These are phyloP conservation scores for Tulasnella sp. DNA, from an alignment of 768 basidiomycete genomes.

Conservation along the genomic window DNA sequence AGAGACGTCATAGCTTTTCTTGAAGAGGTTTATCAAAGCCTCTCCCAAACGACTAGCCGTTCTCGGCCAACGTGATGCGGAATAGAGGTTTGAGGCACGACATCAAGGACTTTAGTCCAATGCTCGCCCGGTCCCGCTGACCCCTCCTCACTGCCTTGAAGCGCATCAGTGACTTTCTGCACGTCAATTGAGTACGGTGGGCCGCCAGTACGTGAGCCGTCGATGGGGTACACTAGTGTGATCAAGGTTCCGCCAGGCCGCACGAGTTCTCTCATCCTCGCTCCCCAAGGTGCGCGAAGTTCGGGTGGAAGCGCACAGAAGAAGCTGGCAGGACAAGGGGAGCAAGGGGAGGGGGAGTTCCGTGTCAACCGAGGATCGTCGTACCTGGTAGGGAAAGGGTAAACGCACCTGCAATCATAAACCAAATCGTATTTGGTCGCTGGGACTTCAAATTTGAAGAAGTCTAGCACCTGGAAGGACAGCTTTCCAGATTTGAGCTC, in stretches of 20 bases:
- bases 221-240: conserved; percentile 56
- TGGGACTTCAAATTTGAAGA: conserved; percentile 47
- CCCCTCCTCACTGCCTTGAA: conserved; percentile 32
- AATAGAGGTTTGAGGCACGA: conserved; percentile 45
- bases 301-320: conserved; percentile 66
- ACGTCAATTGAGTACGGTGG: conserved; percentile 61
- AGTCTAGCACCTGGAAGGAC: conserved; percentile 41
- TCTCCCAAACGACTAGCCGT: conserved; percentile 54
- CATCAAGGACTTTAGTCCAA: conserved; percentile 55
- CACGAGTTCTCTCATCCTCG: conserved; percentile 51
- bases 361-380: background rate
- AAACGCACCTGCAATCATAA: conserved; percentile 58
- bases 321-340: conserved; percentile 46
- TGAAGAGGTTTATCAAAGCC: conserved; percentile 16
- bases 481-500: conserved; percentile 26
- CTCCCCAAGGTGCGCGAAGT: conserved; percentile 53
- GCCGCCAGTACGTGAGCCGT: conserved; percentile 44
- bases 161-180: conserved; percentile 51
- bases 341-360: background rate
- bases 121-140: conserved; percentile 33
- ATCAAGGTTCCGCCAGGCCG: conserved; percentile 63
- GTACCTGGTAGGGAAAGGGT: background rate
- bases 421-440: conserved; percentile 49
- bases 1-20: background rate
- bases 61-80: conserved; percentile 47